These are phyloP conservation scores for Cercis canadensis DNA, from an alignment of 306 rosid genomes.

Conservation along the genomic window DNA sequence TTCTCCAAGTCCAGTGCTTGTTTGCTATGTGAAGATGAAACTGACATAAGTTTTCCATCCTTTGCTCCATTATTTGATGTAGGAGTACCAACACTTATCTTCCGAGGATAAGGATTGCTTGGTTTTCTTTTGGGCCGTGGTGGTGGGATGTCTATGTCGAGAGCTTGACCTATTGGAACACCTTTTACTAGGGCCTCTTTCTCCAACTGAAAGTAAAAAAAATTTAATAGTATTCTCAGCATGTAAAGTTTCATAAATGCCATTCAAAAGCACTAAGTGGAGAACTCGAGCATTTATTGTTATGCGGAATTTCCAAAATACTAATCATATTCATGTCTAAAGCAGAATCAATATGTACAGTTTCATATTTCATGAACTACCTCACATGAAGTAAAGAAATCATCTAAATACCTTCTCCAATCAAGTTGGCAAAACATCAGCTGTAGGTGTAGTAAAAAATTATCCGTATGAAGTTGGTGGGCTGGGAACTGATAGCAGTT, in stretches of 20 bases:
- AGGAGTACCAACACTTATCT: slow-evolving; percentile 52
- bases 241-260: slow-evolving; percentile 16
- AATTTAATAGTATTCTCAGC: slow-evolving; percentile 34
- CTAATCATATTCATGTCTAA: slow-evolving; percentile 1
- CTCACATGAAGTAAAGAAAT: slow-evolving; percentile 24
- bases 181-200: slow-evolving; percentile 87
- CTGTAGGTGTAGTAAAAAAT: too few relatives aligned
- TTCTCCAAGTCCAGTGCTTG: slow-evolving; percentile 72
- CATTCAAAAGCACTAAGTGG: slow-evolving; percentile 20
- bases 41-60: slow-evolving; percentile 68
- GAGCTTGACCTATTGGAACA: slow-evolving; percentile 69
- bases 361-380: slow-evolving; percentile 13
- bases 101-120: slow-evolving; percentile 93
- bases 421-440: slow-evolving; percentile 30
- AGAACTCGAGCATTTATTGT: slow-evolving; percentile 1
- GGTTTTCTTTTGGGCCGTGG: slow-evolving; percentile 98
- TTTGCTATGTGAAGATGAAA: slow-evolving; percentile 57
- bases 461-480: too few relatives aligned
- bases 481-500: too few relatives aligned
- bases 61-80: slow-evolving; percentile 60
- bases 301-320: slow-evolving; percentile 35
- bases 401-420: slow-evolving; percentile 27
- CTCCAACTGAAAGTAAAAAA: slow-evolving; percentile 73
- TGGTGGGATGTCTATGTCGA: slow-evolving; percentile 93
- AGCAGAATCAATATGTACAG: slow-evolving; percentile 3